Evolutionary conservation across 2,329 filamentous ascomycete species (phyloP), one percentile per base, ranked within the genome.

Genomic region (Penicillium oxalicum): DNA sequence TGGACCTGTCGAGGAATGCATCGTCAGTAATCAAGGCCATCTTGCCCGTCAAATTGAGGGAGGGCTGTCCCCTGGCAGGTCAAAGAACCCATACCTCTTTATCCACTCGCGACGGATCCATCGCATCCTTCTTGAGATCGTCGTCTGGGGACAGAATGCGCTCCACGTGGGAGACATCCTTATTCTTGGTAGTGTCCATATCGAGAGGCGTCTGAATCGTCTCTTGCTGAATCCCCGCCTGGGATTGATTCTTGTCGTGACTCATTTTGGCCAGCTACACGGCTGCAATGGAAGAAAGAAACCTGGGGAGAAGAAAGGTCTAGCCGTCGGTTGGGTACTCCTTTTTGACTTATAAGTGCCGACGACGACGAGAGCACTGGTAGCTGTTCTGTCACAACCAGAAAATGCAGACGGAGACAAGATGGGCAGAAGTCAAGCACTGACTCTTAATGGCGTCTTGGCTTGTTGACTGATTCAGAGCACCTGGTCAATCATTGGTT

Each of bases 81-180:
- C 18, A 18, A 18, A 18, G 18, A 18, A 18, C 2, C 18, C 46
- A 26, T 32, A 48, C 46, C n/a, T 90, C 86, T 47, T 78, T 75
- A 68, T 90, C 86, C 47, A 88, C 76, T 59, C 77, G 77, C 25
- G 74, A 67, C 54, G 79, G 76, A 75, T 86, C 74, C 51, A 78
- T 73, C 45, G 77, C 72, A 46, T 79, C 77, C 46, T 75, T 76
- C 47, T 76, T 71, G 26, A 71, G 63, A 40, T 70, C 67, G 48
- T 74, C 71, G 13, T 64, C 67, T 13, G 61, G 65, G 1, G 75
- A 78, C 44, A 75, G 51, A 4, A 76, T 73, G 26, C 71, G 68
- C 65, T 80, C 77, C 48, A 81, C 70, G 47, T 77, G 70, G 5
- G 66, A 62, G 49, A 72, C 63, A 35, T 69, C 68, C 38, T 59